Evolutionary conservation across 768 basidiomycete species (phyloP), one percentile per base, ranked within the genome.

Genomic region (Lyophyllum shimeji): DNA sequence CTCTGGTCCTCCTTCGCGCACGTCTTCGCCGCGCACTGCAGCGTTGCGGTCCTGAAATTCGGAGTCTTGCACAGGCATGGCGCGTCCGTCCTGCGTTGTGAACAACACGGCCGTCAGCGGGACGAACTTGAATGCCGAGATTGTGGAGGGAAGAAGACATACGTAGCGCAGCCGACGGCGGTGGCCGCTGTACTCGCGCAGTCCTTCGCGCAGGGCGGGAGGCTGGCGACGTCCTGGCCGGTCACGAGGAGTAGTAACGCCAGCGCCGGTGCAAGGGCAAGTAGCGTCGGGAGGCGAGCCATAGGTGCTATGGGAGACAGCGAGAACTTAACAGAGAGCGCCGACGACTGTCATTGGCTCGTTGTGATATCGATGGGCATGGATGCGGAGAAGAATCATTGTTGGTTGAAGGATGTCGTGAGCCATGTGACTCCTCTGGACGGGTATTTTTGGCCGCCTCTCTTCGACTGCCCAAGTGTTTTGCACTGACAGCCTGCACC

Each of bases 281-380:
- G n/a, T 43, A 56, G 24, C 37, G 44, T 39, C 20, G 49, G 24
- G 49, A 49, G 43, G 24, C 55, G 48, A 56, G 55, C 49, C 54
- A 55, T 56, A 7, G 42, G 3, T 46, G 43, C 39, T 3, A 15
- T 17, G 15, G n/a, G 17, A 40, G 2, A 29, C 2, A 13, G 46
- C 7, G 13, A 12, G 46, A 31, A 37, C 18, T 49, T 13, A 49
- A 23, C 21, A 49, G 31, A 33, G 47, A 44, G 21, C 7, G 21
- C 12, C 17, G 5, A 44, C 2, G 21, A 23, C 13, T 9, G 21
- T 3, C 45, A 46, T 46, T 13, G 45, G 25, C 12, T 13, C 7
- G 21, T 9, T 25, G 20, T 21, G 5, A 37, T 11, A 33, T 6
- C 31, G 12, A 12, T 33, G 7, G 6, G 11, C 7, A 17, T 17